Evolutionary conservation across 2,329 filamentous ascomycete genomes (phyloP).

Genomic region (Mariannaea elegans): DNA sequence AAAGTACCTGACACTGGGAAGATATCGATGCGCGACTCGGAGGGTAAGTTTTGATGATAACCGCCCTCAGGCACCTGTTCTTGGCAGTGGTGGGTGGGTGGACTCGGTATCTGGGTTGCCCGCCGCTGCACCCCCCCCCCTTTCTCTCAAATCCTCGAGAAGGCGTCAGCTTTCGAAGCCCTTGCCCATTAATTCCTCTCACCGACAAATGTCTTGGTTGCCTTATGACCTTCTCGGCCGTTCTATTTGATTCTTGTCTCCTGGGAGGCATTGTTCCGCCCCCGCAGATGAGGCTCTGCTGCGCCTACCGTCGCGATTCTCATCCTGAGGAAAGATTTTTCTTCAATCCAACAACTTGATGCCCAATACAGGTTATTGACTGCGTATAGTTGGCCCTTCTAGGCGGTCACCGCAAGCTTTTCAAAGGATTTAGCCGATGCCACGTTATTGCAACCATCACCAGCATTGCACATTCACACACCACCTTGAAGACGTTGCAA

Average conservation of each 20-base stretch:
- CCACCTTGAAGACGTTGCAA: not conserved
- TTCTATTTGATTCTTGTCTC: not conserved
- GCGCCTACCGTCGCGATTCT: not conserved
- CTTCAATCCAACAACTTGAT: not conserved
- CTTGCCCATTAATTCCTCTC: not conserved
- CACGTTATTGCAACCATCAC: slow-evolving; percentile 26
- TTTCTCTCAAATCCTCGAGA: not conserved
- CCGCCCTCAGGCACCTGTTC: not conserved
- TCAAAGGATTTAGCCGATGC: slow-evolving; percentile 14
- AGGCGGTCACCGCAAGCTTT: slow-evolving; percentile 10
- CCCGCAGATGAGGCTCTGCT: slow-evolving; percentile 29
- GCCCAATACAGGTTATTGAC: slow-evolving; percentile 4
- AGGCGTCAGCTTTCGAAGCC: not conserved
- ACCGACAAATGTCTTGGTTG: not conserved
- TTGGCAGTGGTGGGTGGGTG: not conserved
- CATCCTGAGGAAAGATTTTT: not conserved
- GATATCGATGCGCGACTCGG: too few species aligned
- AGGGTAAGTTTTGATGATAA: not conserved
- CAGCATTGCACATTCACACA: slow-evolving; percentile 22
- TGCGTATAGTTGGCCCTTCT: not conserved
- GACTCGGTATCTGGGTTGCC: not conserved
- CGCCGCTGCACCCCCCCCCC: not conserved
- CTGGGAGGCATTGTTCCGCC: slow-evolving; percentile 18
- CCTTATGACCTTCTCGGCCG: not conserved
- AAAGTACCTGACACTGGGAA: too few species aligned